Base-by-base conservation (phyloP, 108 stramenopile species). In the Pseudonitzschia multiseries region DNA sequence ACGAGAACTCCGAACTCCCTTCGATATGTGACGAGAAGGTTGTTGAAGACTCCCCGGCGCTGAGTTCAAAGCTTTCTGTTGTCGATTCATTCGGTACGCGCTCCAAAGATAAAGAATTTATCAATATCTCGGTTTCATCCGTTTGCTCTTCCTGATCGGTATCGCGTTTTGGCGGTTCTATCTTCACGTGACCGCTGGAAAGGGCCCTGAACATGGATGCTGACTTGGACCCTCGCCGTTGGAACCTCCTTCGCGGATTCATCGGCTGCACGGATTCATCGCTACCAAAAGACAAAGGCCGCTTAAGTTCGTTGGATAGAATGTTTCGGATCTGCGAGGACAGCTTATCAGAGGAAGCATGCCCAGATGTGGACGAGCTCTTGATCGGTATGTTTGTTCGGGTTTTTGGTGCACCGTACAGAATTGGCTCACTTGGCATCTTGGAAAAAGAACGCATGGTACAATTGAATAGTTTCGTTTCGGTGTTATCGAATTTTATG, bases 161-260 rank as follows among this genome's bases (percentile, higher is more conserved):
- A 18, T 14, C 46, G 46, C 12, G 14, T 18, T 48, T 48, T 14
- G 18, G 46, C 46, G 12, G 12, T 48, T 48, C 13, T 48, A 18
- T 18, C 46, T 18, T 1, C 9, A 48, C 1, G 46, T 48, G 46
- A 48, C 13, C 18, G 24, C 22, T 26, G 26, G 54, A 56, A 24
- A 56, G 26, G 5, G 54, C n/a, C 20, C 29, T 36, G 36, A 62
- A 40, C 61, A 62, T 62, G 17, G 61, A 62, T 62, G 61, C 18
- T n/a, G 61, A 33, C 15, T 62, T 62, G 3, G 61, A 62, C 17
- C 61, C 61, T 3, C 61, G 32, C 3, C 61, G 61, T 40, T 62
- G 61, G 36, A 62, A 62, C 20, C 33, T 62, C 15, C 61, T 32
- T 17, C 61, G 61, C 8, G 61, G 20, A 40, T 62, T 62, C 61